Base-by-base conservation (phyloP, 768 basidiomycete species). In the Lactarius deliciosus region DNA sequence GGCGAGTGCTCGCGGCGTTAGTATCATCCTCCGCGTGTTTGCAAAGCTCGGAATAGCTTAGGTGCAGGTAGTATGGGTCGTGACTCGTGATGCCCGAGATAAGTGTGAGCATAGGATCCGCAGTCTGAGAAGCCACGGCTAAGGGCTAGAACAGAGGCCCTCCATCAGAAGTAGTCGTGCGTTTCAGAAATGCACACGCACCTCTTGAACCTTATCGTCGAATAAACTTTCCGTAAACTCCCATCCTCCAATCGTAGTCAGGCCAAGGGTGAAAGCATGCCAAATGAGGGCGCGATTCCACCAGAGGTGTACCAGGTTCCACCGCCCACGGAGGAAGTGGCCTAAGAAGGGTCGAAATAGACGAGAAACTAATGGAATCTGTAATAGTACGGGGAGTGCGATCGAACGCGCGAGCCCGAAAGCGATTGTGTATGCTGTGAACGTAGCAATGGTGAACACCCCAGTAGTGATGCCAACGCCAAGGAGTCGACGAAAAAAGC, bases 41-140 rank as follows among this genome's bases (percentile, higher is more conserved):
- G 11, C 75, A 75, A 47, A 94, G 79, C 68, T 92, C 91, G 0
- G 81, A 76, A 70, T 86, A 90, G 0, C 91, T 90, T 68, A 88
- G 85, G 73, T 87, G 83, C 50, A 83, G 82, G 75, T 85, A 88
- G 32, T 74, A 79, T 20, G 68, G 63, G 61, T 86, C 82, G 5
- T 75, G 68, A 20, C 87, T 88, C 1, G 85, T 81, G 53, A 85
- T 78, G 11, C 90, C 92, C 5, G 89, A 87, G 11, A 91, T 77
- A 7, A 91, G 77, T 5, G 82, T 84, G 4, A 82, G 77, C 45
- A 83, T 80, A 2, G 86, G 81, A 60, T 90, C 84, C 1, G 83
- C 73, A 2, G 85, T 80, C 9, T 75, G 66, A 13, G 75, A 70
- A 0, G 83, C 78, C 0, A 87, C 79, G 2, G 77, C 71, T 28